Evolutionary conservation across 352 stramenopile genomes (phyloP).

Genomic region (Phytophthora cajani): DNA sequence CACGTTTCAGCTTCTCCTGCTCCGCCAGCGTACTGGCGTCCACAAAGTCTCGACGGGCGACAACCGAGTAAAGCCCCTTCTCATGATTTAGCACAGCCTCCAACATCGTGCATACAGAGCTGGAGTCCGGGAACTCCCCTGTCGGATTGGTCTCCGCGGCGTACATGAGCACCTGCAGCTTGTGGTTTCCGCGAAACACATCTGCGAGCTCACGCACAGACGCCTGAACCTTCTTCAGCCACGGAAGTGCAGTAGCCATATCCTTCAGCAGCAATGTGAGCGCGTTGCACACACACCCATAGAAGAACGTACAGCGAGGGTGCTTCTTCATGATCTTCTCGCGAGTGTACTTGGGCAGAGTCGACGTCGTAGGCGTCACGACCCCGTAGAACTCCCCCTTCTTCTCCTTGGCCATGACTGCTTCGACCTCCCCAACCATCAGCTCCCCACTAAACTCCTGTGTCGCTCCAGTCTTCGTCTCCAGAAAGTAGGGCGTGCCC

Average conservation of each 20-base stretch:
- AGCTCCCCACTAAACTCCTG: slow-evolving; percentile 36
- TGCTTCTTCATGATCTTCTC: slow-evolving; percentile 66
- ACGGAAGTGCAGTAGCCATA: slow-evolving; percentile 56
- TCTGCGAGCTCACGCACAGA: slow-evolving; percentile 47
- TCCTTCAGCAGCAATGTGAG: slow-evolving; percentile 60
- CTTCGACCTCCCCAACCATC: slow-evolving; percentile 52
- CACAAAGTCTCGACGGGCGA: slow-evolving; percentile 69
- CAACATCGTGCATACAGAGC: slow-evolving; percentile 45
- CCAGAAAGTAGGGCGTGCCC: slow-evolving; percentile 52
- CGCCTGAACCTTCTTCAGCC: slow-evolving; percentile 48
- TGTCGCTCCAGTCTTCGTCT: slow-evolving; percentile 27
- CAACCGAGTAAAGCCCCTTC: slow-evolving; percentile 55
- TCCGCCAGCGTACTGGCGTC: slow-evolving; percentile 46
- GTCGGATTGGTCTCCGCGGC: slow-evolving; percentile 20
- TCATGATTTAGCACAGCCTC: slow-evolving; percentile 62
- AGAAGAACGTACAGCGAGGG: slow-evolving; percentile 67
- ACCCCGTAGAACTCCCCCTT: slow-evolving; percentile 61
- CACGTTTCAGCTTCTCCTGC: slow-evolving; percentile 52
- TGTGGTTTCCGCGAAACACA: slow-evolving; percentile 55
- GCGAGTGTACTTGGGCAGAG: slow-evolving; percentile 48
- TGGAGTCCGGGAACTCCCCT: slow-evolving; percentile 32
- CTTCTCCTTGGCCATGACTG: slow-evolving; percentile 54
- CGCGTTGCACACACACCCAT: slow-evolving; percentile 66
- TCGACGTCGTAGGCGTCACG: slow-evolving; percentile 50
- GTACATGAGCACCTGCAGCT: slow-evolving; percentile 42